phyloP scores from a whole-genome alignment of 805 yeast species.

The Lipomyces kockii region DNA sequence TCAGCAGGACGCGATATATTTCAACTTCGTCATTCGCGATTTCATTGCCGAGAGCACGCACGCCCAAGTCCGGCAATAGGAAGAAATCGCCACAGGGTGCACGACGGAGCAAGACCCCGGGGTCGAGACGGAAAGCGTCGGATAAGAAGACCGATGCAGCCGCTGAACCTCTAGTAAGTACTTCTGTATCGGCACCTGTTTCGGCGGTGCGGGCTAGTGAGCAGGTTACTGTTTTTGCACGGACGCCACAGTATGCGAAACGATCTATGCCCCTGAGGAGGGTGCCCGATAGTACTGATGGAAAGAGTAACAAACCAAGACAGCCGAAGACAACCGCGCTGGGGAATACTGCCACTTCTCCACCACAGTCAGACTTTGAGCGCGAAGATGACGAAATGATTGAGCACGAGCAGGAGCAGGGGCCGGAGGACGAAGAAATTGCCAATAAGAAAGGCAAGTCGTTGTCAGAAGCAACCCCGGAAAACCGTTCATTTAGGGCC shows the following conservation, averaged over 20 bases:
- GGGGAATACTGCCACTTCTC: not conserved
- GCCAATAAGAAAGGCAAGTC: not conserved
- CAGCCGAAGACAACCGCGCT: not conserved
- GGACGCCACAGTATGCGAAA: not conserved
- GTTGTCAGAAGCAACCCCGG: not conserved
- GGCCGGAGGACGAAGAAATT: not conserved
- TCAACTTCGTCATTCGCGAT: constrained; percentile 19
- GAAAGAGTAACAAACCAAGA: not conserved
- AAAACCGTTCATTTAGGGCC: not conserved
- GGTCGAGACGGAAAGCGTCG: not conserved
- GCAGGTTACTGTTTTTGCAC: not conserved
- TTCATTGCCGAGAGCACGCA: constrained; percentile 2
- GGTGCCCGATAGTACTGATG: not conserved
- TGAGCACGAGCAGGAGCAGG: not conserved
- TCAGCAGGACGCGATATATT: constrained; percentile 18
- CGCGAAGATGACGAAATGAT: not conserved
- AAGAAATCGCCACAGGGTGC: constrained; percentile 9
- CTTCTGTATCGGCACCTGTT: not conserved
- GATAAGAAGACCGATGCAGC: not conserved
- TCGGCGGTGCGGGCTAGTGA: not conserved
- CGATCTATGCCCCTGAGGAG: not conserved
- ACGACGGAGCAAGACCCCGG: not conserved
- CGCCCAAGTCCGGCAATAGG: constrained; percentile 13
- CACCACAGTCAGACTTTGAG: not conserved
- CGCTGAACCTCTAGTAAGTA: not conserved